Conservation (phyloP, 306 rosid species). For the Cicer arietinum region DNA sequence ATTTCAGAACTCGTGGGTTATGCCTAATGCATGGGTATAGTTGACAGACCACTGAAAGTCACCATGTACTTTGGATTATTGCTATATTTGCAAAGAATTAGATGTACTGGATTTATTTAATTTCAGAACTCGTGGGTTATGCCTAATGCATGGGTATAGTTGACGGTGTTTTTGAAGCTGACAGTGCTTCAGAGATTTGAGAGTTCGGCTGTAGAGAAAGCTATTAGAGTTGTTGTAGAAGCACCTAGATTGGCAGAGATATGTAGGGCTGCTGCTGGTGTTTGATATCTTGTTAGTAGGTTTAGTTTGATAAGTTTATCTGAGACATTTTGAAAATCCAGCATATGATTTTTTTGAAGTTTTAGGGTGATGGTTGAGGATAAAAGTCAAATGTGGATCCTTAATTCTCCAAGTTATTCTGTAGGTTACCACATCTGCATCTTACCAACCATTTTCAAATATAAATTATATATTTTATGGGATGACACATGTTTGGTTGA, state of each 20-base stretch:
- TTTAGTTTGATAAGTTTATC: constrained; percentile 20
- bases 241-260: constrained; percentile 25
- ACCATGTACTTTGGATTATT: neutral
- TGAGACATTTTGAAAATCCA: constrained; percentile 23
- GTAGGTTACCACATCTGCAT: constrained; percentile 25
- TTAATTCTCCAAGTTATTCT: constrained; percentile 10
- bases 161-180: constrained; percentile 23
- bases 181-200: constrained; percentile 3
- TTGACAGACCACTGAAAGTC: constrained; percentile 8
- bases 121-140: constrained; percentile 3
- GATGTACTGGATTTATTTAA: constrained; percentile 19
- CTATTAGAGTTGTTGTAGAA: constrained; percentile 5
- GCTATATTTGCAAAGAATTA: constrained; percentile 3
- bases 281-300: constrained; percentile 35
- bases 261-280: constrained; percentile 1
- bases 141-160: constrained; percentile 23
- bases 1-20: constrained; percentile 1
- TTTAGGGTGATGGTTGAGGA: constrained; percentile 18
- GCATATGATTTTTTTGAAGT: constrained; percentile 13
- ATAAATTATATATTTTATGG: constrained; percentile 20
- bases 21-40: constrained; percentile 26
- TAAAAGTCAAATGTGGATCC: neutral
- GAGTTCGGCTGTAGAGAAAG: constrained; percentile 6
- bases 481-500: constrained; percentile 14
- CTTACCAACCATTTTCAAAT: constrained; percentile 7